phyloP scores from a whole-genome alignment of 164 flowering plant species.

The Vitis cinerea region DNA sequence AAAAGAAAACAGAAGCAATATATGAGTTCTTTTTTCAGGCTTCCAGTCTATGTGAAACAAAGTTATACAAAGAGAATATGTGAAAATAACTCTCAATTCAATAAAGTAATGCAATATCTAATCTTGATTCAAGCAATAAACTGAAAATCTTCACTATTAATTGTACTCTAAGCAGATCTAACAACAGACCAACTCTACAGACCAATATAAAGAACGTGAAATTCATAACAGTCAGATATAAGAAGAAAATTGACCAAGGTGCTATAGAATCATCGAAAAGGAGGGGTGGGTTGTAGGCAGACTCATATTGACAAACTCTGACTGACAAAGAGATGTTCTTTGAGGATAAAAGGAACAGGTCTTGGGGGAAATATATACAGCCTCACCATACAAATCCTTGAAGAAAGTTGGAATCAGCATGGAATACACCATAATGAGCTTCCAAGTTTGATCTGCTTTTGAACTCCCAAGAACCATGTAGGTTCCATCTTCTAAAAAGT shows the following conservation, averaged over 20 bases:
- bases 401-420: not conserved
- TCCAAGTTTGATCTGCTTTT: not conserved
- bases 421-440: not conserved
- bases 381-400: conserved; percentile 10
- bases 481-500: not conserved
- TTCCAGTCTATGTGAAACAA: too few relatives aligned
- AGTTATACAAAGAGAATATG: too few relatives aligned
- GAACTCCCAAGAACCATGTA: conserved; percentile 1
- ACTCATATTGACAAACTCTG: conserved; percentile 14
- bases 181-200: not conserved
- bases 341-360: not conserved
- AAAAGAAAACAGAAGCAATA: too few relatives aligned
- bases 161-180: not conserved
- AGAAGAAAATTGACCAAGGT: conserved; percentile 8
- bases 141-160: not conserved
- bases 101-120: not conserved
- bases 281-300: conserved; percentile 10
- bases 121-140: not conserved
- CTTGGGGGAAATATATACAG: not conserved
- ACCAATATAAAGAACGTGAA: not conserved
- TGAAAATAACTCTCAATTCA: not conserved
- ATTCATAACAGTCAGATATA: not conserved
- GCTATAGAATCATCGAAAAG: conserved; percentile 9
- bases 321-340: conserved; percentile 1
- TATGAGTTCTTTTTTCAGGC: too few relatives aligned